These are phyloP conservation scores for Pholiota conissans DNA, from an alignment of 768 basidiomycete species.

Conservation along the genomic window DNA sequence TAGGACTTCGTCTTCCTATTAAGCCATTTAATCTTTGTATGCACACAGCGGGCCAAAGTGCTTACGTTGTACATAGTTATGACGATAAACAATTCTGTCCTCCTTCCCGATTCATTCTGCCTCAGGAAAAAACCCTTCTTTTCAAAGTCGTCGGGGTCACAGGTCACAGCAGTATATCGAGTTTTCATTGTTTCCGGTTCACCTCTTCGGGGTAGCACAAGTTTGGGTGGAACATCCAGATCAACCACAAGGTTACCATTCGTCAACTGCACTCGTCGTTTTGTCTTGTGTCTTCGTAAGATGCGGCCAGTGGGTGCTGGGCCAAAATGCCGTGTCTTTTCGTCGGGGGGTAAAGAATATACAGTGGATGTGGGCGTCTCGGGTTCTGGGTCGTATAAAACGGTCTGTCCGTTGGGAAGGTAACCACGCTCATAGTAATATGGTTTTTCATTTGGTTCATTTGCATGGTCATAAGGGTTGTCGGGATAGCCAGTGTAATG, in stretches of 20 bases:
- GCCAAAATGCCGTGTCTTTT: slow-evolving; percentile 82
- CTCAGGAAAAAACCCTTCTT: slow-evolving; percentile 80
- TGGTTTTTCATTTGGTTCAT: slow-evolving; percentile 31
- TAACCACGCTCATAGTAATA: slow-evolving; percentile 28
- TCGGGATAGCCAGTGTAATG: slow-evolving; percentile 50
- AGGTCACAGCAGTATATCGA: slow-evolving; percentile 87
- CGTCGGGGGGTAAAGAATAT: slow-evolving; percentile 43
- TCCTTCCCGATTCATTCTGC: slow-evolving; percentile 75
- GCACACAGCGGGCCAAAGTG: neutral
- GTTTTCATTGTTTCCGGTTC: slow-evolving; percentile 73
- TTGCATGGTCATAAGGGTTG: slow-evolving; percentile 31
- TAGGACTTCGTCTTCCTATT: slow-evolving; percentile 82
- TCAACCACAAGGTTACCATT: slow-evolving; percentile 89
- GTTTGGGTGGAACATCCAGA: slow-evolving; percentile 78
- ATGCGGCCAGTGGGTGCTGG: slow-evolving; percentile 84
- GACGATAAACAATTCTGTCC: slow-evolving; percentile 90
- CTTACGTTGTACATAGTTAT: slow-evolving; percentile 95
- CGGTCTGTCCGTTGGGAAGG: slow-evolving; percentile 27
- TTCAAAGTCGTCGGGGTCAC: slow-evolving; percentile 92
- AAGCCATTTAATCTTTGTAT: neutral
- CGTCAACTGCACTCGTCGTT: slow-evolving; percentile 80
- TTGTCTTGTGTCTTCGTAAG: slow-evolving; percentile 69
- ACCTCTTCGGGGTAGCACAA: slow-evolving; percentile 72
- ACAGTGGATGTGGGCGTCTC: slow-evolving; percentile 41
- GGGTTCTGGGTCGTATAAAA: slow-evolving; percentile 42